phyloP scores from a whole-genome alignment of 164 flowering plant genomes.

The Dillenia turbinata region DNA sequence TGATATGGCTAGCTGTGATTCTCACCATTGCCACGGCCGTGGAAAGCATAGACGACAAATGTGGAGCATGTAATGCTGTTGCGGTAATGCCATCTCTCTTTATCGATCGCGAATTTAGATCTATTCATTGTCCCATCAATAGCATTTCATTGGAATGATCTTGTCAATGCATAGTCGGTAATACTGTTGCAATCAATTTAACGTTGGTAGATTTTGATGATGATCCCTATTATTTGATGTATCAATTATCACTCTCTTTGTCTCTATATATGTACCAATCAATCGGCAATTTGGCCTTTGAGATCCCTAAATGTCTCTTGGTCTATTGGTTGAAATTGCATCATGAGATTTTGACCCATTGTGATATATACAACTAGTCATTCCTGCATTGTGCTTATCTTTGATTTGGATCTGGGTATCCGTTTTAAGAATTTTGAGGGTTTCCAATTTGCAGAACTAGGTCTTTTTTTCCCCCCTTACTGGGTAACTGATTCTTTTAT shows the following conservation, averaged over 20 bases:
- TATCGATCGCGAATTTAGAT: neutral
- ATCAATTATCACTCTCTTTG: neutral
- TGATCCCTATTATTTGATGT: neutral
- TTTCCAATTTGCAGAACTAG: neutral
- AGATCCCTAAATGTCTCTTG: no score
- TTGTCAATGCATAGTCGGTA: neutral
- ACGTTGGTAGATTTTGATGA: no score
- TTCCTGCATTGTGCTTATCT: neutral
- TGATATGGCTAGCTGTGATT: conserved; percentile 16
- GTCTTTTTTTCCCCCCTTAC: neutral
- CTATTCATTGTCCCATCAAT: neutral
- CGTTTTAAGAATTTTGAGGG: neutral
- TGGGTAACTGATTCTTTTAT: conserved; percentile 3
- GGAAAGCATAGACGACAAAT: conserved; percentile 63
- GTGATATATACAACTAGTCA: no score
- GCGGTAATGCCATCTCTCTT: conserved; percentile 39
- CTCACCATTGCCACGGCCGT: conserved; percentile 25
- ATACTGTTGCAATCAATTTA: no score
- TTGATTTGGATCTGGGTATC: neutral
- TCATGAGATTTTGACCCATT: no score
- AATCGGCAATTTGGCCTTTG: no score
- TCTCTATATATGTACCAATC: no score
- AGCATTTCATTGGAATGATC: neutral
- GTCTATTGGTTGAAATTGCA: no score
- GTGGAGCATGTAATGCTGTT: conserved; percentile 84